Conservation (phyloP, 768 basidiomycete genomes). For the Panaeolus cyanescens region DNA sequence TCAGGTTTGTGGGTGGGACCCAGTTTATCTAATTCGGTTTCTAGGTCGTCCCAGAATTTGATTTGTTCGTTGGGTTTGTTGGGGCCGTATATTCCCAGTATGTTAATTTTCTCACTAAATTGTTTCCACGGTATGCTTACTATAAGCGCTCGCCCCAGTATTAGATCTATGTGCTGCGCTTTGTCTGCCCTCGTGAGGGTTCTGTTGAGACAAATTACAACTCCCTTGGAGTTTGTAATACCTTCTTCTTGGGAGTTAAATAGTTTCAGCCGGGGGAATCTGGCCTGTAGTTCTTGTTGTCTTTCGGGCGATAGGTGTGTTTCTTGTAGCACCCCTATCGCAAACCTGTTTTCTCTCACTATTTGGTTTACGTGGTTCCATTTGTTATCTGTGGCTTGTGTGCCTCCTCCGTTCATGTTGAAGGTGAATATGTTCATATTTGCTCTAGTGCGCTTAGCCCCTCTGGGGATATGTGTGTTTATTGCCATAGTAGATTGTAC, state of each 20-base stretch:
- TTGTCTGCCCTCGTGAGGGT: slow-evolving; percentile 13
- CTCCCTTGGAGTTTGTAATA: slow-evolving; percentile 16
- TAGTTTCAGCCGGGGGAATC: no score
- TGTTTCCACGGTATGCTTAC: slow-evolving; percentile 17
- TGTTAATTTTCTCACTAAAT: slow-evolving; percentile 12
- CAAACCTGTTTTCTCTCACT: slow-evolving; percentile 19
- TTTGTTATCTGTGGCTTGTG: slow-evolving; percentile 10
- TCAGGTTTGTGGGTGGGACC: slow-evolving; percentile 19
- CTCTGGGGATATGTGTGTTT: no score
- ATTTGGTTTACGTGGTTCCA: slow-evolving; percentile 20
- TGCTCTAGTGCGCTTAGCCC: no score
- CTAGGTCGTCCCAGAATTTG: slow-evolving; percentile 25
- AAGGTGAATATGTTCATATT: slow-evolving; percentile 13
- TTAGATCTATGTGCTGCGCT: slow-evolving; percentile 8
- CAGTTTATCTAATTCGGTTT: background rate
- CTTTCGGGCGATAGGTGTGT: slow-evolving; percentile 23
- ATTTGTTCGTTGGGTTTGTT: slow-evolving; percentile 24
- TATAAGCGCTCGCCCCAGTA: slow-evolving; percentile 27
- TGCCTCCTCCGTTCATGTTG: slow-evolving; percentile 20
- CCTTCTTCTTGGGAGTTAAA: slow-evolving; percentile 5
- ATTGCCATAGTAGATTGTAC: no score
- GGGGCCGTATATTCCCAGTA: slow-evolving; percentile 38
- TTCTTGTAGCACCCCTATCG: slow-evolving; percentile 26
- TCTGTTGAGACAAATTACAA: slow-evolving; percentile 31
- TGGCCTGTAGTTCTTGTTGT: slow-evolving; percentile 1